Evolutionary conservation across 2,329 filamentous ascomycete species (phyloP).

Genomic region (Drechslerella dactyloides): DNA sequence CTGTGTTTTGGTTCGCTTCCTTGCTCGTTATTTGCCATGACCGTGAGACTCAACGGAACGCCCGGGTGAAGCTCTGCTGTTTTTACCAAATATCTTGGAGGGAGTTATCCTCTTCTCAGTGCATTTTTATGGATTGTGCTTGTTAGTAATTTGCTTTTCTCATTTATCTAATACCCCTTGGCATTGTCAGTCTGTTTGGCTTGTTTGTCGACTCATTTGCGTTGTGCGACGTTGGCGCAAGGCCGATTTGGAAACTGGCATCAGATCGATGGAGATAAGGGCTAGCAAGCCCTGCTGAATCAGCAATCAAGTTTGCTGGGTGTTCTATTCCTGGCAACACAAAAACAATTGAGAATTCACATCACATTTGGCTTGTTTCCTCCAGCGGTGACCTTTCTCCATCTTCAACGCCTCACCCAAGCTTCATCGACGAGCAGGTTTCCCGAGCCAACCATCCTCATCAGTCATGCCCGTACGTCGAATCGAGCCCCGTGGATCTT

Average conservation of each 20-base stretch:
- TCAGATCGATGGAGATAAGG: conserved; percentile 37
- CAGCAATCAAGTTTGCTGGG: too few species aligned
- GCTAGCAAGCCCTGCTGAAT: conserved; percentile 15
- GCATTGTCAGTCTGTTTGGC: too few species aligned
- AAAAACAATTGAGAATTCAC: not conserved
- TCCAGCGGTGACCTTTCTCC: conserved; percentile 25
- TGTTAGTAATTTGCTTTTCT: too few species aligned
- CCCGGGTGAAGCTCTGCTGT: too few species aligned
- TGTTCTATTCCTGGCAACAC: too few species aligned
- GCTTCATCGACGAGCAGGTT: conserved; percentile 1
- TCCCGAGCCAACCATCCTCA: conserved; percentile 9
- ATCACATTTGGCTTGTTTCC: not conserved
- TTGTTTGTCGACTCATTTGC: not conserved
- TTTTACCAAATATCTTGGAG: too few species aligned
- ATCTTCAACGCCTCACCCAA: not conserved
- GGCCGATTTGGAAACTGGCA: conserved; percentile 12
- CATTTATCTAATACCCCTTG: too few species aligned
- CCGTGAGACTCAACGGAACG: too few species aligned
- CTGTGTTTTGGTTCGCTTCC: not conserved
- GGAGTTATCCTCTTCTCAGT: too few species aligned
- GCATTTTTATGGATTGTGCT: too few species aligned
- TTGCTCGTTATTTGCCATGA: not conserved
- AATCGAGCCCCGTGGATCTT: not conserved
- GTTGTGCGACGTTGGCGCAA: not conserved
- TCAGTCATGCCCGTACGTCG: conserved; percentile 44